Conservation (phyloP, 2,329 filamentous ascomycete genomes). For the Stenocarpella maydis region DNA sequence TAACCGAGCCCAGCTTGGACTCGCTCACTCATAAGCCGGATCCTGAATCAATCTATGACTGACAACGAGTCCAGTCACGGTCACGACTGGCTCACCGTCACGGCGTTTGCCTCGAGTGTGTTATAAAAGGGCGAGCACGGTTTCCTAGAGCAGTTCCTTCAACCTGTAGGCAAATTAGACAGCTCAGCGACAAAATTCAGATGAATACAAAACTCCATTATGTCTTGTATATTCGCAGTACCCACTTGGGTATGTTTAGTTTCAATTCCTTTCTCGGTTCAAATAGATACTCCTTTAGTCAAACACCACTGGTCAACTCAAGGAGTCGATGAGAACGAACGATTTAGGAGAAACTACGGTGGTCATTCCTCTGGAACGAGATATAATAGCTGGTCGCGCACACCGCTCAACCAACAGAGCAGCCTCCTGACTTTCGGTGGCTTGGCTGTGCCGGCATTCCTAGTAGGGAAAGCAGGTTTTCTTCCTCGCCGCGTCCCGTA, state of each 20-base stretch:
- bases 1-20: not conserved
- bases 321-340: not conserved
- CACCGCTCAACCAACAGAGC: not conserved
- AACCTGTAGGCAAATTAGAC: not conserved
- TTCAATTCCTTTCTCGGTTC: not conserved
- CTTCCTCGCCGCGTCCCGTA: not conserved
- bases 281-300: not conserved
- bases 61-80: not conserved
- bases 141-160: not conserved
- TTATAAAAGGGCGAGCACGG: not conserved
- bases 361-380: not conserved
- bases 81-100: not conserved
- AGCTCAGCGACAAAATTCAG: not conserved
- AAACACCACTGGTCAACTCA: not conserved
- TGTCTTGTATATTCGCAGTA: not conserved
- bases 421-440: too few species aligned
- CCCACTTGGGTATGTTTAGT: not conserved
- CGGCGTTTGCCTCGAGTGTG: not conserved
- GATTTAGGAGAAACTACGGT: not conserved
- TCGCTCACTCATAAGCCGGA: not conserved
- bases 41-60: not conserved
- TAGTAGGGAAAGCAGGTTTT: not conserved
- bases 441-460: not conserved
- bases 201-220: not conserved
- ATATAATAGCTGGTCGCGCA: too few species aligned